Evolutionary conservation across 164 flowering plant genomes (phyloP).

Genomic region (Buxus sempervirens): DNA sequence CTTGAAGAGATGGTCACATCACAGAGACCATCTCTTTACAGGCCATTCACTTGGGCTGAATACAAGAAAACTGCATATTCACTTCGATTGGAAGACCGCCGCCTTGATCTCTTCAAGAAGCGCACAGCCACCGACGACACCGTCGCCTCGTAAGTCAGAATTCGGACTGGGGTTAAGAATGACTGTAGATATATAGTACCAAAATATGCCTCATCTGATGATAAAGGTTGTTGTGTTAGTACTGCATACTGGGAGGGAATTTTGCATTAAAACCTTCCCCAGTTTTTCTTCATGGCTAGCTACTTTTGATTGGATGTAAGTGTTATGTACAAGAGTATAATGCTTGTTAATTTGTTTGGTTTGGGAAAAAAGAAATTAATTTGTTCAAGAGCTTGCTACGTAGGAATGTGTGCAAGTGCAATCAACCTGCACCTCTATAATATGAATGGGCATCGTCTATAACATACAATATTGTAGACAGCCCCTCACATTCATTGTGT

Average conservation of each 20-base stretch:
- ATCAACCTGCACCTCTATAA: too few species aligned
- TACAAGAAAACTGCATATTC: slow-evolving; percentile 63
- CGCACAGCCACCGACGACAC: background rate
- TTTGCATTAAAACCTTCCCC: background rate
- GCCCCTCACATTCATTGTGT: too few species aligned
- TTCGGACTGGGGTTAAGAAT: too few species aligned
- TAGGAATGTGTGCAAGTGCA: too few species aligned
- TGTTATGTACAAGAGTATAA: too few species aligned
- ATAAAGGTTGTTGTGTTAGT: background rate
- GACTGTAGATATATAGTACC: background rate
- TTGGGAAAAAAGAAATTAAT: too few species aligned
- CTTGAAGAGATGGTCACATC: slow-evolving; percentile 43
- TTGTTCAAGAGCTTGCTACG: too few species aligned
- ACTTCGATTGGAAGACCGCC: slow-evolving; percentile 40
- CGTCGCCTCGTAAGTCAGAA: too few species aligned
- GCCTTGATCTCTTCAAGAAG: slow-evolving; percentile 51
- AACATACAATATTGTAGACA: too few species aligned
- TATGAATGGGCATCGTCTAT: too few species aligned
- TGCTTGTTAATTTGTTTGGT: too few species aligned
- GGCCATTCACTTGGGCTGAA: slow-evolving; percentile 76
- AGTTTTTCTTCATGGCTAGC: background rate
- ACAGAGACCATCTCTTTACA: slow-evolving; percentile 38
- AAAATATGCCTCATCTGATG: too few species aligned
- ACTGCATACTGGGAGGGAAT: slow-evolving; percentile 10
- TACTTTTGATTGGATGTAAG: background rate